These are phyloP conservation scores for Tinospora cordifolia DNA, from an alignment of 164 flowering plant species.

Conservation along the genomic window DNA sequence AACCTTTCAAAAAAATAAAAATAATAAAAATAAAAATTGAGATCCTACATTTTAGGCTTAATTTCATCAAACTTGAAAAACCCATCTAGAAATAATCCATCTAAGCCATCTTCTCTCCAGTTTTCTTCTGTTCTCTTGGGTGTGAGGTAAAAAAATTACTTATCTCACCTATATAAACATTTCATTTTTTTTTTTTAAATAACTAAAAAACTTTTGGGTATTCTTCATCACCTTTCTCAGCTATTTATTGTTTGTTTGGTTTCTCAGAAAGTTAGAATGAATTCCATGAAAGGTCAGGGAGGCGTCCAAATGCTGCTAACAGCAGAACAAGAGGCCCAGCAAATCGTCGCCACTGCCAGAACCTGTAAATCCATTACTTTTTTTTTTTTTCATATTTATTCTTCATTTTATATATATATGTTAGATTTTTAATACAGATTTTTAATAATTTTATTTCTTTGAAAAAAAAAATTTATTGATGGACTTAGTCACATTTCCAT, in stretches of 20 bases:
- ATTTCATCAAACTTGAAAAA: too few species aligned
- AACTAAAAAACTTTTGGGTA: background rate
- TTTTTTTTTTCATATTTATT: background rate
- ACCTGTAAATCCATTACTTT: conserved; percentile 26
- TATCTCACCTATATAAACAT: background rate
- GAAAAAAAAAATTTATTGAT: too few species aligned
- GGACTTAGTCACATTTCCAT: too few species aligned
- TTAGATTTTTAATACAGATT: background rate
- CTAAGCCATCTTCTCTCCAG: background rate
- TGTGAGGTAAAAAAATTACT: background rate
- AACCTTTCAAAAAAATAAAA: too few species aligned
- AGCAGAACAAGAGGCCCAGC: conserved; percentile 69
- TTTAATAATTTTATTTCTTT: background rate
- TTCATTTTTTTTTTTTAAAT: background rate
- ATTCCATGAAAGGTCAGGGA: conserved; percentile 49
- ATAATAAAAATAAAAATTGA: too few species aligned
- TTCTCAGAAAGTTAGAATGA: conserved; percentile 22
- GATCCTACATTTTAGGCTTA: too few species aligned
- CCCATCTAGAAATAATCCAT: too few species aligned
- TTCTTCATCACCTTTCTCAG: background rate
- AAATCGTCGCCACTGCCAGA: conserved; percentile 44
- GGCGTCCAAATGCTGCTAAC: conserved; percentile 60
- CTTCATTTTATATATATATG: background rate
- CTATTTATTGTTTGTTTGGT: background rate
- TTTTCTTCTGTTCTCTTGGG: background rate